A percentile compares a stretch with the other conserved stretches of the same genome.
These are phyloP conservation scores for Pseudogymnoascus sp. DNA, from an alignment of 2,329 filamentous ascomycete genomes.

Conservation along the genomic window DNA sequence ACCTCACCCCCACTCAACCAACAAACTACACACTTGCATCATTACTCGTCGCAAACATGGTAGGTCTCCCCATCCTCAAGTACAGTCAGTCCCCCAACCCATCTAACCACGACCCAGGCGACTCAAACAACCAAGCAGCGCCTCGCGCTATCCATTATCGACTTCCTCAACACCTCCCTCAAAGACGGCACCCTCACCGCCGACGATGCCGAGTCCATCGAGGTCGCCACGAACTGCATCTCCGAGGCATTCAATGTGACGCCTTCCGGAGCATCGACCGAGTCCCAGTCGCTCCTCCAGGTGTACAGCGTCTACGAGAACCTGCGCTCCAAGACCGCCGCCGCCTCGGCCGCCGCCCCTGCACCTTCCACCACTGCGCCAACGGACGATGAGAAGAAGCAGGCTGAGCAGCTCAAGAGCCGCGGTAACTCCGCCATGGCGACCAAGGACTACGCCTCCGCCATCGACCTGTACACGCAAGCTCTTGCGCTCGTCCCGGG, in stretches of 20 bases:
- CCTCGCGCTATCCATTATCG: slow-evolving; percentile 92
- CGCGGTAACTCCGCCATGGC: slow-evolving; percentile 94
- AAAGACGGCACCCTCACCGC: slow-evolving; percentile 79
- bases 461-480: slow-evolving; percentile 81
- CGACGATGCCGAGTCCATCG: slow-evolving; percentile 88
- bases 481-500: slow-evolving; percentile 72
- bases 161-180: slow-evolving; percentile 79
- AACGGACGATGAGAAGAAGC: slow-evolving; percentile 54
- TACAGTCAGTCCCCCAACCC: neutral
- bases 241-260: slow-evolving; percentile 93
- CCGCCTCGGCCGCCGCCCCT: slow-evolving; percentile 37
- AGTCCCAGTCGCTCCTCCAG: slow-evolving; percentile 75
- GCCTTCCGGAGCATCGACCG: slow-evolving; percentile 62
- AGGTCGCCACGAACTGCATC: slow-evolving; percentile 91
- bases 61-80: neutral
- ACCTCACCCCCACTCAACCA: neutral
- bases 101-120: neutral
- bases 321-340: slow-evolving; percentile 50
- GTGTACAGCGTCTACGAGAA: slow-evolving; percentile 98
- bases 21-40: neutral
- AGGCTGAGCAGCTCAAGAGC: slow-evolving; percentile 82
- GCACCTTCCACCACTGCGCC: slow-evolving; percentile 29
- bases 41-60: slow-evolving; percentile 12
- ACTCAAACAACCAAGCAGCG: slow-evolving; percentile 50
- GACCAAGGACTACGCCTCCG: slow-evolving; percentile 75